phyloP scores from a whole-genome alignment of 371 early-diverging fungal genomes.

The Syncephalastrum contaminatum region DNA sequence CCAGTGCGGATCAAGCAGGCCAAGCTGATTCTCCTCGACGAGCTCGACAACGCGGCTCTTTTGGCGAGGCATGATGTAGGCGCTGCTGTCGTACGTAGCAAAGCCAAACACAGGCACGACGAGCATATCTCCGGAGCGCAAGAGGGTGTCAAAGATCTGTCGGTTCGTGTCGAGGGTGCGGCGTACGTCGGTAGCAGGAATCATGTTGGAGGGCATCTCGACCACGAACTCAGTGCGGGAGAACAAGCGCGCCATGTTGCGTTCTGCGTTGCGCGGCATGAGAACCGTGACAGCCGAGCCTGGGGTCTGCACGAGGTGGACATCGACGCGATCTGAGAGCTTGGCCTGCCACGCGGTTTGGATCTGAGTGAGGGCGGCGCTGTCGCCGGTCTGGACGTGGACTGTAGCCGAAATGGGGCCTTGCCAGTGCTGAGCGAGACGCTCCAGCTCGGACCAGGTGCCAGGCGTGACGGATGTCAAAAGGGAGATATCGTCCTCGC shows the following conservation, averaged over 20 bases:
- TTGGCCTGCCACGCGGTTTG: constrained; percentile 22
- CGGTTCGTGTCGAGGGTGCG: constrained; percentile 37
- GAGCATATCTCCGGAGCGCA: constrained; percentile 37
- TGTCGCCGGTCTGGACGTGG: constrained; percentile 28
- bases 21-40: constrained; percentile 26
- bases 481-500: constrained; percentile 33
- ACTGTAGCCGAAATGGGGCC: constrained; percentile 48
- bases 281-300: constrained; percentile 24
- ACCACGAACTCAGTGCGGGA: constrained; percentile 37
- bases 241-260: constrained; percentile 49
- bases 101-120: constrained; percentile 45
- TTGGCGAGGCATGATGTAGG: constrained; percentile 24
- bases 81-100: constrained; percentile 11
- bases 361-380: constrained; percentile 14
- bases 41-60: constrained; percentile 30
- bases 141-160: constrained; percentile 27
- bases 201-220: constrained; percentile 35
- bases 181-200: constrained; percentile 41
- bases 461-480: constrained; percentile 36
- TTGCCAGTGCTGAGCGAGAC: constrained; percentile 42
- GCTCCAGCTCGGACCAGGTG: constrained; percentile 36
- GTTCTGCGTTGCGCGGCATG: constrained; percentile 45
- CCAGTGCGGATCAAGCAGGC: constrained; percentile 43
- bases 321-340: constrained; percentile 29
- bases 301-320: constrained; percentile 32